phyloP scores from a whole-genome alignment of 108 stramenopile genomes.

The Discostella stelligeroides region DNA sequence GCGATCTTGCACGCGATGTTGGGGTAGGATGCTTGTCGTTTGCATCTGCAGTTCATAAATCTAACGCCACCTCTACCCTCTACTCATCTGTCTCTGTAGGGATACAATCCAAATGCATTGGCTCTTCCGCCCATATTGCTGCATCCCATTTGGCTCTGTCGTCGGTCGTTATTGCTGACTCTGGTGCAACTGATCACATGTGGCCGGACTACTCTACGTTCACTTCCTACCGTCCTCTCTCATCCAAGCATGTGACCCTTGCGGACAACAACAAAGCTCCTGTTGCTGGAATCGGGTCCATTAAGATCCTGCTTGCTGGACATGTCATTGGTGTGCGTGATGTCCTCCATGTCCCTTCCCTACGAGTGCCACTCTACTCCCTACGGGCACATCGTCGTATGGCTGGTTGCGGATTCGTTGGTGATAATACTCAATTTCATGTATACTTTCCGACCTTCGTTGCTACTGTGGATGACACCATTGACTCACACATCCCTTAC shows the following conservation, averaged over 20 bases:
- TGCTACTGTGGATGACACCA: constrained; percentile 4
- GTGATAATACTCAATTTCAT: neutral
- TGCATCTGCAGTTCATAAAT: too few relatives aligned
- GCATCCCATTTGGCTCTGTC: neutral
- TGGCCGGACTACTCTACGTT: constrained; percentile 16
- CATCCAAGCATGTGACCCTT: neutral
- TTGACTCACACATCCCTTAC: constrained; percentile 13
- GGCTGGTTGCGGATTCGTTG: constrained; percentile 22
- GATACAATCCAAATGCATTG: too few relatives aligned
- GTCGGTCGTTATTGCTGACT: constrained; percentile 3
- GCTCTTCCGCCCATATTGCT: too few relatives aligned
- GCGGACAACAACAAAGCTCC: constrained; percentile 2
- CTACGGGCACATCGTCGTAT: neutral
- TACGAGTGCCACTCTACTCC: constrained; percentile 13
- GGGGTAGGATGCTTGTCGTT: too few relatives aligned
- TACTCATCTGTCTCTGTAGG: too few relatives aligned
- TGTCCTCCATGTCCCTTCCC: constrained; percentile 23
- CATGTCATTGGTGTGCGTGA: constrained; percentile 14
- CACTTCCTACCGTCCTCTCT: constrained; percentile 4
- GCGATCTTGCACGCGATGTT: too few relatives aligned
- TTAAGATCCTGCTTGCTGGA: constrained; percentile 8
- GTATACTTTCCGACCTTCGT: constrained; percentile 17
- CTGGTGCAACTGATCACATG: constrained; percentile 26
- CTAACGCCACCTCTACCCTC: too few relatives aligned
- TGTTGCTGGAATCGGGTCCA: constrained; percentile 3